Conservation (phyloP, 306 rosid species). For the Echinosophora koreensis region DNA sequence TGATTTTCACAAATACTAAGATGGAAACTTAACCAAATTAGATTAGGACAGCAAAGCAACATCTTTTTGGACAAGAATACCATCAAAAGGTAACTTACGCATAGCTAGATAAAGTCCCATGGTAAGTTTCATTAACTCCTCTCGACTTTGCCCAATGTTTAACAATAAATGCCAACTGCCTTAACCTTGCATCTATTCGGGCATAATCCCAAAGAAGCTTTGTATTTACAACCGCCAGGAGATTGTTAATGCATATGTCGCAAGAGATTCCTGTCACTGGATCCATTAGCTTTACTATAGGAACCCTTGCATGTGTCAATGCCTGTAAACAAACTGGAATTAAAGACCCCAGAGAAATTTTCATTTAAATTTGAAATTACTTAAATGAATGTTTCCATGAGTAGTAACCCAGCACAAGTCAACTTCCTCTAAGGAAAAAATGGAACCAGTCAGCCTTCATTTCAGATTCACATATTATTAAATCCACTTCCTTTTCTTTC, state of each 20-base stretch:
- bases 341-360: conserved; percentile 17
- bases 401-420: conserved; percentile 6
- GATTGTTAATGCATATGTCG: conserved; percentile 95
- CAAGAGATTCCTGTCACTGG: conserved; percentile 91
- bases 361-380: conserved; percentile 19
- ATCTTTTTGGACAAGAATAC: neutral
- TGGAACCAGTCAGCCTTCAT: neutral
- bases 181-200: conserved; percentile 74
- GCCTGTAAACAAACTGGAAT: conserved; percentile 70
- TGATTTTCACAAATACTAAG: neutral
- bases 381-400: conserved; percentile 28
- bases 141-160: conserved; percentile 99
- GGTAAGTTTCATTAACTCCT: conserved; percentile 96
- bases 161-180: conserved; percentile 84
- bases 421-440: conserved; percentile 14
- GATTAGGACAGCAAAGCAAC: neutral
- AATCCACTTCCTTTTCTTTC: conserved; percentile 15
- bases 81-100: conserved; percentile 75
- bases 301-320: conserved; percentile 95
- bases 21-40: neutral
- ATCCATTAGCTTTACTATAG: conserved; percentile 96
- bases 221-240: conserved; percentile 93
- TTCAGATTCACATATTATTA: neutral
- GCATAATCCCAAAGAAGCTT: conserved; percentile 93
- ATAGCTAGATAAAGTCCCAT: conserved; percentile 97